Evolutionary conservation across 192 early-diverging fungal species (phyloP), one percentile per base, ranked within the genome.

Genomic region (Entophlyctis luteolus): DNA sequence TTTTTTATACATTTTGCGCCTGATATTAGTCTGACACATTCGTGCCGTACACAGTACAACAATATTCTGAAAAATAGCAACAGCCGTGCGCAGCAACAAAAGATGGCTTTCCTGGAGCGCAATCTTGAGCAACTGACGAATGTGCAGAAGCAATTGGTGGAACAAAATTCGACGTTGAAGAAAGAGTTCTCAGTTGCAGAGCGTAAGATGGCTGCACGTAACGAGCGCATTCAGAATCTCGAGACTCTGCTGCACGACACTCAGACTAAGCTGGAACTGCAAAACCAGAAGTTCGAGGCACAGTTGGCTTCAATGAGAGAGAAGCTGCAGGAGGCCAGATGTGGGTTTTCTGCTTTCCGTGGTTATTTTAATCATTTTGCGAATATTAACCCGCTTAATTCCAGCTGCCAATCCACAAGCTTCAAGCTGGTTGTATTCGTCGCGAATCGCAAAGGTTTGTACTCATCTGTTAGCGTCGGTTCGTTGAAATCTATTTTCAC

Each of bases 61-160:
- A 88, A 83, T 62, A 91, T 97, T 23, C 81, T 90, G 52, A 87
- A 88, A 54, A 90, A 88, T 55, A 89, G 82, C 70, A 90, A 88
- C 78, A 91, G 87, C 70, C 84, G 89, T 49, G 87, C 87, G 38
- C 93, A 96, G 70, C 92, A 94, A 73, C 90, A 91, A 81, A 96
- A 96, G 79, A 95, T 97, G 91, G 90, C 90, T n/a, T 91, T 97
- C 75, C 79, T 98, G 53, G 95, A 98, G 72, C 90, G 94, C 75
- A 97, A 97, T 74, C 79, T 99, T 52, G 94, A 98, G 65, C 95
- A 99, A 76, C 83, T 99, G 31, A 95, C 93, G 16, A 80, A 85
- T 65, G 94, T 99, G 38, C 97, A 98, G 72, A 95, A 93, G 82
- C 89, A 89, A 60, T 85, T 99, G 45, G 94, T 99, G 4, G 92